A percentile compares a stretch with the other conserved stretches of the same genome.
Evolutionary conservation across 257 asterid species (phyloP).

Genomic region (Capsicum chinense): DNA sequence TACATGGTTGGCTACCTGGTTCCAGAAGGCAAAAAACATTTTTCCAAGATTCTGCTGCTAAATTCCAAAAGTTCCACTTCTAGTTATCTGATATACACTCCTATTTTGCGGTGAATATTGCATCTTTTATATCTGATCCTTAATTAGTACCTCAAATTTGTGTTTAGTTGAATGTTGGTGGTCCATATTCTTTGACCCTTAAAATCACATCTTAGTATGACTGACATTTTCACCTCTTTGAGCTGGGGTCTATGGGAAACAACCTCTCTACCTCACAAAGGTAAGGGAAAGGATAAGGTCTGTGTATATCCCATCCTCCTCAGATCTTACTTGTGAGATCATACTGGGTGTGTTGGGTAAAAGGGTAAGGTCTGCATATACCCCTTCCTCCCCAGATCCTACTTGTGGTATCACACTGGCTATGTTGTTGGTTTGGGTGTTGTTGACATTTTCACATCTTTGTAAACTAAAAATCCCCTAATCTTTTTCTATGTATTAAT

Average conservation of each 20-base stretch:
- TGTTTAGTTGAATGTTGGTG: not conserved
- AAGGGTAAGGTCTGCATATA: constrained; percentile 31
- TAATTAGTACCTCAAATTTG: not conserved
- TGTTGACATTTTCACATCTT: too few species aligned
- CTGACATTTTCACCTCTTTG: not conserved
- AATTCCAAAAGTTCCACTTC: not conserved
- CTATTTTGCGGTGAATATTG: constrained; percentile 14
- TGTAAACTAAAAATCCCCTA: too few species aligned
- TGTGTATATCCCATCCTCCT: constrained; percentile 28
- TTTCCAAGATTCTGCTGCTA: too few species aligned
- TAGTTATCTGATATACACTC: constrained; percentile 5
- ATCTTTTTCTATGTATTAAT: too few species aligned
- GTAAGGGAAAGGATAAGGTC: not conserved
- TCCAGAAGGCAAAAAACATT: too few species aligned
- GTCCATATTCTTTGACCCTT: not conserved
- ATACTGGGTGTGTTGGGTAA: too few species aligned
- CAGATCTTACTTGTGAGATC: too few species aligned
- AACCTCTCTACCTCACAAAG: not conserved
- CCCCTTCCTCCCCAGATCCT: too few species aligned
- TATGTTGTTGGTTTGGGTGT: too few species aligned
- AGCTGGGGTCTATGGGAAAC: not conserved
- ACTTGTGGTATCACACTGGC: too few species aligned
- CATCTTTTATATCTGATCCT: constrained; percentile 11
- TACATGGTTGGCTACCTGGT: too few species aligned
- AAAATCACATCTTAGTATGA: constrained; percentile 3